Conservation (phyloP, 2,329 filamentous ascomycete genomes). For the Purpureocillium takamizusanense region DNA sequence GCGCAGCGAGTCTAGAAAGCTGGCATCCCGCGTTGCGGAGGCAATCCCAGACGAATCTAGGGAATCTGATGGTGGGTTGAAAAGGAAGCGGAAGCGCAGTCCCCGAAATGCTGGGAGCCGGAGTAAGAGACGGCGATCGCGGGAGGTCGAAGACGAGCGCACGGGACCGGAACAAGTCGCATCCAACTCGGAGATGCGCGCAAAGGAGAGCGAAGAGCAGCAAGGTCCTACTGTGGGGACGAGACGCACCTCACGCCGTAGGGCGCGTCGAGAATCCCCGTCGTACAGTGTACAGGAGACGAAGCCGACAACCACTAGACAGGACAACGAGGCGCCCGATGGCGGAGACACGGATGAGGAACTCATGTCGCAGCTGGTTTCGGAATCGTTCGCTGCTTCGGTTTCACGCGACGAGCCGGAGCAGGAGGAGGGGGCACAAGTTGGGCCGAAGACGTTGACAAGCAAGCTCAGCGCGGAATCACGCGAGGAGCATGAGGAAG, state of each 20-base stretch:
- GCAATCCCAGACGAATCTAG: constrained; percentile 12
- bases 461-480: too few relatives aligned
- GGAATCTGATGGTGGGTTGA: constrained; percentile 4
- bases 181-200: not conserved
- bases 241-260: constrained; percentile 9
- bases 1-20: constrained; percentile 4
- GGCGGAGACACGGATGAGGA: constrained; percentile 30
- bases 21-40: constrained; percentile 10
- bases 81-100: constrained; percentile 20
- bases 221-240: constrained; percentile 7
- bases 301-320: not conserved
- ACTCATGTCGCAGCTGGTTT: constrained; percentile 29
- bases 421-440: not conserved
- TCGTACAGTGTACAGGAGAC: not conserved
- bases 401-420: constrained; percentile 19
- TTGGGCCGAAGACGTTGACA: too few relatives aligned
- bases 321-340: constrained; percentile 9
- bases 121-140: constrained; percentile 20
- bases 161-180: not conserved
- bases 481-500: constrained; percentile 3
- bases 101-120: constrained; percentile 10
- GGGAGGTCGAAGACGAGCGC: not conserved
- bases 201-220: not conserved
- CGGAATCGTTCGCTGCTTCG: constrained; percentile 29
- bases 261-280: constrained; percentile 5